Conservation (phyloP, 208 protist genomes). For the Blastocrithidia nonstop region DNA sequence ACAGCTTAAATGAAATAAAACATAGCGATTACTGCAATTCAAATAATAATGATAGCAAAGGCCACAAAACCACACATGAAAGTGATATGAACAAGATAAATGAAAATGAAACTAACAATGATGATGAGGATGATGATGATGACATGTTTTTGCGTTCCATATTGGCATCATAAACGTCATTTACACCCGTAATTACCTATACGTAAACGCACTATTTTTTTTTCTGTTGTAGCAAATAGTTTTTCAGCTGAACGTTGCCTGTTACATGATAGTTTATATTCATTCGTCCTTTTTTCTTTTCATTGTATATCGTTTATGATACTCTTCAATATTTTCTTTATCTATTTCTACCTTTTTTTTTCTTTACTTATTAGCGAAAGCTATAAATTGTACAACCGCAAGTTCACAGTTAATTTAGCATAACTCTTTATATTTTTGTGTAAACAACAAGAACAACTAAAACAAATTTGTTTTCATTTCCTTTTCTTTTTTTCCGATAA, state of each 20-base stretch:
- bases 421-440: no score
- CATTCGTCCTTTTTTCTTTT: constrained; percentile 1
- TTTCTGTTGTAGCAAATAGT: background rate
- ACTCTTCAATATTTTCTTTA: no score
- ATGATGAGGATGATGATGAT: constrained; percentile 14
- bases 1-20: background rate
- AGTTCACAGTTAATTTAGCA: no score
- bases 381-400: no score
- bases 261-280: background rate
- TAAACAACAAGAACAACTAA: no score
- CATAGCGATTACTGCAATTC: background rate
- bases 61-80: no score
- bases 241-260: no score
- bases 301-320: background rate
- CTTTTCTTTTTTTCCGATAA: no score
- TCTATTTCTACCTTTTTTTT: no score
- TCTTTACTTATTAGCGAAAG: no score
- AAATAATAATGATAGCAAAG: background rate
- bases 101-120: background rate
- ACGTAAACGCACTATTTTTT: no score
- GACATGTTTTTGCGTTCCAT: constrained; percentile 52
- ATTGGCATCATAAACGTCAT: constrained; percentile 35
- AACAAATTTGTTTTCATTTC: no score
- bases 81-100: background rate
- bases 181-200: background rate